A percentile compares a stretch with the other conserved stretches of the same genome.
phyloP scores from a whole-genome alignment of 805 yeast genomes.

The Yueomyces sp. region DNA sequence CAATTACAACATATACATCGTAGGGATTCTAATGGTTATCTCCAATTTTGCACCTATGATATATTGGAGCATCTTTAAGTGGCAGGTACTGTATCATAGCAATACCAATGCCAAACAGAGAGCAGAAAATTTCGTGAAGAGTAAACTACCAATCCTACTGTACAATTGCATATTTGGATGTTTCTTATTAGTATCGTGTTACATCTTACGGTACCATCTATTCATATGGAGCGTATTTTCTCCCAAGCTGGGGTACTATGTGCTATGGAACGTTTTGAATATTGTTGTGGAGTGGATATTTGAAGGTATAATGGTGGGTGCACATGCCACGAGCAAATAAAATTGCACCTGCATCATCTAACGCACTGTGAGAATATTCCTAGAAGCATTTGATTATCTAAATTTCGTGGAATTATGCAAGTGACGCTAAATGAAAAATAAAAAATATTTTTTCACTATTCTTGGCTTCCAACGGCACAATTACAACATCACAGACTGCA shows the following conservation, averaged over 20 bases:
- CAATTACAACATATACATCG: constrained; percentile 52
- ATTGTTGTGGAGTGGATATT: constrained; percentile 27
- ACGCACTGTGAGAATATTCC: too few species aligned
- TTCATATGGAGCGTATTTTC: constrained; percentile 98
- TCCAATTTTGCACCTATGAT: constrained; percentile 83
- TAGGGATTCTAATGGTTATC: constrained; percentile 65
- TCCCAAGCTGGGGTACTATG: constrained; percentile 74
- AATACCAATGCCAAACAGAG: constrained; percentile 1
- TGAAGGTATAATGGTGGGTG: constrained; percentile 3
- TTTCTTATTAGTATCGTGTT: constrained; percentile 56
- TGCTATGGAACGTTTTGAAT: constrained; percentile 55
- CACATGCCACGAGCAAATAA: background rate
- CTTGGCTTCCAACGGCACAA: too few species aligned
- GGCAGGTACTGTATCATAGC: constrained; percentile 14
- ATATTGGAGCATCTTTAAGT: constrained; percentile 48
- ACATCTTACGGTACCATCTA: constrained; percentile 63
- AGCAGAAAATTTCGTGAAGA: constrained; percentile 7
- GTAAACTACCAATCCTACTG: constrained; percentile 23
- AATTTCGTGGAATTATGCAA: too few species aligned
- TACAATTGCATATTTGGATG: constrained; percentile 51
- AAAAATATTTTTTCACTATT: too few species aligned
- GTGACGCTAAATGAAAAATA: too few species aligned
- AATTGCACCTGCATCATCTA: too few species aligned
- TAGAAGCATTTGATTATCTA: too few species aligned
- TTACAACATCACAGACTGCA: too few species aligned